These are phyloP conservation scores for Mycena chlorophos DNA, from an alignment of 768 basidiomycete species.

Conservation along the genomic window DNA sequence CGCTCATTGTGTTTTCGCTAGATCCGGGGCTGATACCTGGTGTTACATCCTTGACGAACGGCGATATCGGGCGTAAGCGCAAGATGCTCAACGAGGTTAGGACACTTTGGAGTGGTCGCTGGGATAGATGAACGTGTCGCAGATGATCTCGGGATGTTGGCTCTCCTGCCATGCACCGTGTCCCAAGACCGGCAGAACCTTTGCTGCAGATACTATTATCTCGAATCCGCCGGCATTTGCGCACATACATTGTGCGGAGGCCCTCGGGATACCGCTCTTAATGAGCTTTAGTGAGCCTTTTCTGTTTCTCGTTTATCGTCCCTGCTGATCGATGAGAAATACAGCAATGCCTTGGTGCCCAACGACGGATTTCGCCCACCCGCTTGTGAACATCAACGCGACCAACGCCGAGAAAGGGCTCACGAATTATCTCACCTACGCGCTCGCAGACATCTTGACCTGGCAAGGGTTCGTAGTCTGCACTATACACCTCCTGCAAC, in stretches of 20 bases:
- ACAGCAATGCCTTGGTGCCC: conserved; percentile 30
- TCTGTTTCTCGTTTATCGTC: too few relatives aligned
- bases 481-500: background rate
- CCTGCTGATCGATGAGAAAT: too few relatives aligned
- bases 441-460: conserved; percentile 43
- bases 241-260: conserved; percentile 48
- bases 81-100: conserved; percentile 46
- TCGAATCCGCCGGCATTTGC: conserved; percentile 51
- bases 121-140: conserved; percentile 24
- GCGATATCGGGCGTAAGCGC: conserved; percentile 45
- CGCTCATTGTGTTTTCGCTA: conserved; percentile 27
- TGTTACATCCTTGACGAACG: conserved; percentile 38
- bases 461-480: conserved; percentile 36
- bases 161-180: conserved; percentile 38
- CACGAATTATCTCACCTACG: conserved; percentile 44
- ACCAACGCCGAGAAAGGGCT: conserved; percentile 40
- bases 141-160: conserved; percentile 47
- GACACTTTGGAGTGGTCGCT: background rate
- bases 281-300: conserved; percentile 19
- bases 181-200: conserved; percentile 30
- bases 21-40: conserved; percentile 50
- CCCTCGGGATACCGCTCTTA: conserved; percentile 39
- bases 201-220: conserved; percentile 49
- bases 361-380: conserved; percentile 42
- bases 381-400: conserved; percentile 42